Percentiles rank a stretch among this genome's conserved stretches.
These are phyloP conservation scores for Pulveroboletus ridleyi DNA, from an alignment of 1,284 basidiomycete species.

Conservation along the genomic window DNA sequence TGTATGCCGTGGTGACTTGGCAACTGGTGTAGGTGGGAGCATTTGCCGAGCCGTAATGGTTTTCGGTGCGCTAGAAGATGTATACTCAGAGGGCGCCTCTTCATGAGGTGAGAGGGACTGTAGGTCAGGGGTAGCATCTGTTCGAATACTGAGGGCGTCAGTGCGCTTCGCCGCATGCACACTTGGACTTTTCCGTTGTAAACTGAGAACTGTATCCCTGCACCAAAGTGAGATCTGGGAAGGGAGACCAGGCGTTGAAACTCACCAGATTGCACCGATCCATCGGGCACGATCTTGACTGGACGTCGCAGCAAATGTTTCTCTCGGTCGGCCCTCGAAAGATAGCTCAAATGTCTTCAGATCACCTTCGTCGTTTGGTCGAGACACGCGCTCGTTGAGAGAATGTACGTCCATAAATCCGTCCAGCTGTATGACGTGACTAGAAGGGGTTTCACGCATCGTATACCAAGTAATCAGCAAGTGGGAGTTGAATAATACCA, in stretches of 20 bases:
- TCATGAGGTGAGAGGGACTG: constrained; percentile 22
- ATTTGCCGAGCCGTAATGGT: constrained; percentile 16
- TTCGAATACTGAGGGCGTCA: constrained; percentile 26
- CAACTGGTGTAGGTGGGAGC: constrained; percentile 33
- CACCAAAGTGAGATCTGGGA: constrained; percentile 13
- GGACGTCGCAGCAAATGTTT: constrained; percentile 66
- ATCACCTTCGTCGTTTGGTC: constrained; percentile 45
- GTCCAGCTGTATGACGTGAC: constrained; percentile 53
- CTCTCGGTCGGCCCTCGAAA: constrained; percentile 55
- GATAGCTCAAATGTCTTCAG: constrained; percentile 68
- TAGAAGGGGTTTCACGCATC: constrained; percentile 48
- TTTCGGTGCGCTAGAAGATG: constrained; percentile 32
- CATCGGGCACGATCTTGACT: constrained; percentile 71
- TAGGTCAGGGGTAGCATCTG: constrained; percentile 18
- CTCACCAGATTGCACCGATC: constrained; percentile 76
- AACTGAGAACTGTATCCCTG: constrained; percentile 66
- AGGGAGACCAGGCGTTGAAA: background rate
- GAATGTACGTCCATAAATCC: constrained; percentile 70
- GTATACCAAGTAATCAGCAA: constrained; percentile 56
- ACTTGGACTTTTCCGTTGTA: constrained; percentile 35
- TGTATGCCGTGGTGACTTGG: constrained; percentile 27
- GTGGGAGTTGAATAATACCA: constrained; percentile 51
- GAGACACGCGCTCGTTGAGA: constrained; percentile 49
- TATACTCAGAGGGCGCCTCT: constrained; percentile 36
- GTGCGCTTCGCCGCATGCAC: constrained; percentile 1